Evolutionary conservation across 257 asterid species (phyloP), one percentile per base, ranked within the genome.

Genomic region (Leptodermis oblonga): DNA sequence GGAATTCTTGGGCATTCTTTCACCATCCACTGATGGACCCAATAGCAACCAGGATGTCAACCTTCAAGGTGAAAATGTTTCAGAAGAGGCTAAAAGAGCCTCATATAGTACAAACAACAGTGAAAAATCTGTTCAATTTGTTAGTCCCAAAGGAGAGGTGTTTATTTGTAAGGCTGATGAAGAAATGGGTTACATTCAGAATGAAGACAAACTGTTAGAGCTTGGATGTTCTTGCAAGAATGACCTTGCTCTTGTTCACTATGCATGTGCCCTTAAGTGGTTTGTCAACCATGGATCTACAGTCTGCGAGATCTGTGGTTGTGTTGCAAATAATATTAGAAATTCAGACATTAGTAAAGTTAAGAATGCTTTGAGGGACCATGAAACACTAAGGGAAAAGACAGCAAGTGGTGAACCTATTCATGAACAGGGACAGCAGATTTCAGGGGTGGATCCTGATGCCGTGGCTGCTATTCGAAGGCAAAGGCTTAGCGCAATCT

Each of bases 211-310:
- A 74, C 75, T 92, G 15, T 23, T 86, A 34, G 94, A 87, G 82
- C 96, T 92, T 63, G 98, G 98, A 20, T 92, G 98, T 78, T 75
- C 90, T 75, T 92, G 98, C 84, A 92, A 92, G 73, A 88, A 76
- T 51, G 98, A 89, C 80, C 92, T 92, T 81, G 95, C 94, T 55
- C 77, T 89, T 55, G 92, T 90, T 43, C 98, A 92, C 78, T 92
- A 92, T 76, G 92, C 94, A 14, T 92, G 98, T 43, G 98, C 96
- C 14, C 90, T 92, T 34, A 89, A 87, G 86, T 92, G 98, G 98
- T 89, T 92, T 74, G 77, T 92, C 77, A 87, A 82, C 86, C 96
- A 89, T 81, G 98, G 98, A 74, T 92, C 96, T 43, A 87, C 89
- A 39, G 76, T 82, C 43, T 92, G 98, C 18, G 98, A 92, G 82